These are phyloP conservation scores for Fusarium sp. DNA, from an alignment of 2,329 filamentous ascomycete species.

Conservation along the genomic window DNA sequence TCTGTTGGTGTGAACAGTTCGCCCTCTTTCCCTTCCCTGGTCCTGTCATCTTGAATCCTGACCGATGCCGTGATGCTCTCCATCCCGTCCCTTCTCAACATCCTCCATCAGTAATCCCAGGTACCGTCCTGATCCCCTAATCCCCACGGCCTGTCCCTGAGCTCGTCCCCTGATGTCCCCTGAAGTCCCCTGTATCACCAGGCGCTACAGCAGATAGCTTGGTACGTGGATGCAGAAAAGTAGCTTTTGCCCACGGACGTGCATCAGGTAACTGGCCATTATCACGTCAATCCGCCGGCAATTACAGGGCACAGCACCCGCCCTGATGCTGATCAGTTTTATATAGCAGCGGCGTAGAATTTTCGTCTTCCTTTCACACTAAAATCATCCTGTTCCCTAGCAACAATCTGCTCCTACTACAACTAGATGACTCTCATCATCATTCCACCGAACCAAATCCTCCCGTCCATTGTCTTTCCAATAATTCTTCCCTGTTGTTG, in stretches of 20 bases:
- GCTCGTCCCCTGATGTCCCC: slow-evolving; percentile 6
- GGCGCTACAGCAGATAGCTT: slow-evolving; percentile 19
- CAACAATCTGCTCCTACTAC: slow-evolving; percentile 15
- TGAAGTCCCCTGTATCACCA: slow-evolving; percentile 9
- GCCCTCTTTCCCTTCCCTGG: not conserved
- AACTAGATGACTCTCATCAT: slow-evolving; percentile 5
- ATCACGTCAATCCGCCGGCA: slow-evolving; percentile 29
- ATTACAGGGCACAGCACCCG: slow-evolving; percentile 24
- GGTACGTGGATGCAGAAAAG: not conserved
- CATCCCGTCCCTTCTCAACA: not conserved
- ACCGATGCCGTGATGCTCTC: not conserved
- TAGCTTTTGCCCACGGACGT: slow-evolving; percentile 6
- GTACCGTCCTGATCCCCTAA: not conserved
- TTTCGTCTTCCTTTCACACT: not conserved
- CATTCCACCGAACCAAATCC: slow-evolving; percentile 7
- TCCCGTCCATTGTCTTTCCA: not conserved
- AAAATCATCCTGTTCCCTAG: slow-evolving; percentile 9
- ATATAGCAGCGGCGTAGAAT: not conserved
- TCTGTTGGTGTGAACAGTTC: not conserved
- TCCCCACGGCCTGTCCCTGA: not conserved
- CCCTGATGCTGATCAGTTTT: not conserved
- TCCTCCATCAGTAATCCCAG: not conserved
- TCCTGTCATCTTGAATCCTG: not conserved
- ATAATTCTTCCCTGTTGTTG: slow-evolving; percentile 35
- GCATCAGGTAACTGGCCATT: slow-evolving; percentile 26